A percentile compares a stretch with the other conserved stretches of the same genome.
These are phyloP conservation scores for Sugiyamaella smithiae DNA, from an alignment of 805 yeast genomes.

Conservation along the genomic window DNA sequence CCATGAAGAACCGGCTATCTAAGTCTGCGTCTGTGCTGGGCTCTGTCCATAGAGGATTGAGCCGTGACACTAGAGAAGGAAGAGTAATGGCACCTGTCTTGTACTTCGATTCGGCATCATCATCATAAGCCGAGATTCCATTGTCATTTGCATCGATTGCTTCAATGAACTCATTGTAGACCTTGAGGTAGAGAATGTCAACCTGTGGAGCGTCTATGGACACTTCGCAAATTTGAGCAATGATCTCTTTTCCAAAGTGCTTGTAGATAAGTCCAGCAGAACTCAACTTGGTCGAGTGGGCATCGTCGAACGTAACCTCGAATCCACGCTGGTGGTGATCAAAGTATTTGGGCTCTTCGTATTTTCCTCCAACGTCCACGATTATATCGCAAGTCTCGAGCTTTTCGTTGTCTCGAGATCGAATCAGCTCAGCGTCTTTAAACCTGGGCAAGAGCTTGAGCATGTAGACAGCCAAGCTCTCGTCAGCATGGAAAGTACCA, in stretches of 20 bases:
- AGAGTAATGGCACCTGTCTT: constrained; percentile 70
- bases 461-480: constrained; percentile 89
- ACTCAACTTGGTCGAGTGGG: constrained; percentile 73
- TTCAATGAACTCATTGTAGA: constrained; percentile 86
- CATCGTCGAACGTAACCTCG: constrained; percentile 61
- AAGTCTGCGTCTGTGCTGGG: constrained; percentile 58
- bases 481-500: constrained; percentile 97
- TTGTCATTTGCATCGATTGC: constrained; percentile 95
- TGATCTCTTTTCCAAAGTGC: constrained; percentile 42
- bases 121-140: constrained; percentile 73
- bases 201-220: constrained; percentile 42
- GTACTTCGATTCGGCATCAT: constrained; percentile 59
- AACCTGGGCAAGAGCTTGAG: constrained; percentile 68
- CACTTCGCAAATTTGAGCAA: constrained; percentile 46
- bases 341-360: constrained; percentile 79
- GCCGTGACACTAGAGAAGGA: constrained; percentile 70
- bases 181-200: constrained; percentile 64
- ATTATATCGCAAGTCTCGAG: constrained; percentile 90
- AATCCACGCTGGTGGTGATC: constrained; percentile 98
- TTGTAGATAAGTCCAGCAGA: constrained; percentile 94
- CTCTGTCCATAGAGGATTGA: constrained; percentile 85
- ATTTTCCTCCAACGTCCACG: constrained; percentile 91
- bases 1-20: constrained; percentile 64
- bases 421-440: constrained; percentile 61
- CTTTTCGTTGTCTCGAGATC: constrained; percentile 78